These are phyloP conservation scores for Russula griseocarnosa DNA, from an alignment of 768 basidiomycete species.

Conservation along the genomic window DNA sequence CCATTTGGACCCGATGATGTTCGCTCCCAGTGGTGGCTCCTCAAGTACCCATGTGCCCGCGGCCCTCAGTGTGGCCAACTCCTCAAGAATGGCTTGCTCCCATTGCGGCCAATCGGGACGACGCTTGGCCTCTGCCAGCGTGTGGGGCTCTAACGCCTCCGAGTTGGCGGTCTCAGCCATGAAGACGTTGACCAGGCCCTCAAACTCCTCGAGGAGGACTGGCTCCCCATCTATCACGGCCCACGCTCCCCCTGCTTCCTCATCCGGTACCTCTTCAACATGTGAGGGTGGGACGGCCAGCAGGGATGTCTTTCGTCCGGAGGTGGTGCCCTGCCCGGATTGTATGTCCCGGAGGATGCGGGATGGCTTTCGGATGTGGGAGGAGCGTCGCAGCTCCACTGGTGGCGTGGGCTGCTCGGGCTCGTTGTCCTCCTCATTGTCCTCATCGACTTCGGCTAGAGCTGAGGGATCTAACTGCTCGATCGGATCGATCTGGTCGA, in stretches of 20 bases:
- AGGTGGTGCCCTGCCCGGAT: too few species aligned
- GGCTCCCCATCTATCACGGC: background rate
- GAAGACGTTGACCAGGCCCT: background rate
- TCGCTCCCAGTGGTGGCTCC: background rate
- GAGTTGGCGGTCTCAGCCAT: background rate
- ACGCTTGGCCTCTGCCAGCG: background rate
- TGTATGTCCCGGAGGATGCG: too few species aligned
- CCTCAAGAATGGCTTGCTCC: background rate
- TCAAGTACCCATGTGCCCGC: background rate
- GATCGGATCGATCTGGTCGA: too few species aligned
- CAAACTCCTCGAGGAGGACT: background rate
- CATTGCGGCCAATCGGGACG: background rate
- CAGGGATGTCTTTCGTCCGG: too few species aligned
- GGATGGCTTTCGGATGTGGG: too few species aligned
- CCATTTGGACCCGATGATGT: constrained; percentile 28
- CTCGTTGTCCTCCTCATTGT: too few species aligned
- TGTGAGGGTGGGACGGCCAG: too few species aligned
- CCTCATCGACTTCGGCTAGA: too few species aligned
- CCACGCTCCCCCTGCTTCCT: background rate
- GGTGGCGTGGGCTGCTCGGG: too few species aligned
- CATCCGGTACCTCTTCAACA: background rate
- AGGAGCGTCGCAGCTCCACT: too few species aligned
- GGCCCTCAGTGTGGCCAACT: background rate
- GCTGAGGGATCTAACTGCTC: too few species aligned
- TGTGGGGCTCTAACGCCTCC: background rate